Conservation (phyloP, 768 basidiomycete genomes). For the Rubroboletus pulcherrimus region DNA sequence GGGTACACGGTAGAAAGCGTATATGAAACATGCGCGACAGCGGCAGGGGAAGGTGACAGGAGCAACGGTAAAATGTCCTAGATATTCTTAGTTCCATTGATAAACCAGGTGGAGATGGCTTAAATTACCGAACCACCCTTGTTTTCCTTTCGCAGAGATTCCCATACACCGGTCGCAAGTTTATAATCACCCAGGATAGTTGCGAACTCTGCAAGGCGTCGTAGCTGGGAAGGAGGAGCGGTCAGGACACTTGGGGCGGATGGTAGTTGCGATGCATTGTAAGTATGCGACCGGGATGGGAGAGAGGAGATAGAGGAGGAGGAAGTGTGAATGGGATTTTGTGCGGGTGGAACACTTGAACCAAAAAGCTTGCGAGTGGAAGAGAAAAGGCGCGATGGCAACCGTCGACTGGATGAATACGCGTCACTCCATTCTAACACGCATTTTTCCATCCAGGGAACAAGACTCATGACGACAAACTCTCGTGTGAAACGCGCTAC, state of each 20-base stretch:
- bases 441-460: conserved; percentile 97
- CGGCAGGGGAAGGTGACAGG: conserved; percentile 59
- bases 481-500: conserved; percentile 80
- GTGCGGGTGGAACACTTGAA: conserved; percentile 48
- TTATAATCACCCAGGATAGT: conserved; percentile 90
- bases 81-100: conserved; percentile 7
- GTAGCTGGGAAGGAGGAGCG: conserved; percentile 60
- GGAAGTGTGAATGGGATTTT: conserved; percentile 35
- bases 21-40: conserved; percentile 57
- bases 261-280: conserved; percentile 32
- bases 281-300: conserved; percentile 36
- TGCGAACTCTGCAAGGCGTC: conserved; percentile 93
- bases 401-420: conserved; percentile 70
- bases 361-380: conserved; percentile 84
- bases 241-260: conserved; percentile 13
- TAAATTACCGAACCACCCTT: conserved; percentile 74
- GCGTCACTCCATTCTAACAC: conserved; percentile 93
- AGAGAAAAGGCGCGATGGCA: conserved; percentile 83
- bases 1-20: conserved; percentile 51
- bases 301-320: conserved; percentile 38
- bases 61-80: conserved; percentile 83
- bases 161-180: conserved; percentile 81
- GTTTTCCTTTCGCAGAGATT: conserved; percentile 78
- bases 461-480: conserved; percentile 80
- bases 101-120: neutral